phyloP scores from a whole-genome alignment of 1,284 basidiomycete genomes.

The Kalmanozyma brasiliensis region DNA sequence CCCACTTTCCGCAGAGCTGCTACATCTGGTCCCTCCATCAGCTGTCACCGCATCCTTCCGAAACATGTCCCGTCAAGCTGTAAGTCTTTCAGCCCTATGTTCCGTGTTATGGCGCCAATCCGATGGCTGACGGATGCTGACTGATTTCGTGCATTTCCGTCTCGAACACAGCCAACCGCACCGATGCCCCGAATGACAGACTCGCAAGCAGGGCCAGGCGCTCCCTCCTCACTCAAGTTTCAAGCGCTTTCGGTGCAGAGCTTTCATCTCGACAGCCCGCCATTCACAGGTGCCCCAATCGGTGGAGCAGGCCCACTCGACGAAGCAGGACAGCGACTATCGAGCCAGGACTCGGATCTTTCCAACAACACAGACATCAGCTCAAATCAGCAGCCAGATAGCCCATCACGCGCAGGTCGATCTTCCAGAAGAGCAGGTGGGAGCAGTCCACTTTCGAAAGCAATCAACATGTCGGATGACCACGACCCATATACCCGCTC shows the following conservation, averaged over 20 bases:
- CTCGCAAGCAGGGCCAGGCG: constrained; percentile 56
- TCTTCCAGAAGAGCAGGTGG: constrained; percentile 11
- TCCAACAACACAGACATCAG: constrained; percentile 10
- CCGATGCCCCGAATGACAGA: constrained; percentile 64
- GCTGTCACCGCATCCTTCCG: not conserved
- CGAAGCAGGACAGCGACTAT: constrained; percentile 37
- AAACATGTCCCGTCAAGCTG: constrained; percentile 13
- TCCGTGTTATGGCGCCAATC: not conserved
- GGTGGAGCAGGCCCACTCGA: constrained; percentile 53
- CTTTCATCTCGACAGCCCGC: constrained; percentile 66
- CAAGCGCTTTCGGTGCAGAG: constrained; percentile 64
- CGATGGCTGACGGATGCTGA: constrained; percentile 9
- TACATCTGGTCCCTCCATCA: constrained; percentile 4
- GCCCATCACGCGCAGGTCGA: constrained; percentile 10
- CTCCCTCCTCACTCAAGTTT: constrained; percentile 59
- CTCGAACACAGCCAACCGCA: constrained; percentile 26
- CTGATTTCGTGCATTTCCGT: not conserved
- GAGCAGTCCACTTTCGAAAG: constrained; percentile 28
- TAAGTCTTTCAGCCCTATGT: constrained; percentile 5
- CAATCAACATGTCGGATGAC: constrained; percentile 11
- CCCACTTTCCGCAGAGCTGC: not conserved
- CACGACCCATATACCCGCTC: constrained; percentile 41
- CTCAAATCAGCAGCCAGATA: constrained; percentile 11
- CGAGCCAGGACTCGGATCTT: constrained; percentile 26
- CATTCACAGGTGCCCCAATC: constrained; percentile 64